phyloP scores from a whole-genome alignment of 148 eudicot genomes.

The Silene conica region DNA sequence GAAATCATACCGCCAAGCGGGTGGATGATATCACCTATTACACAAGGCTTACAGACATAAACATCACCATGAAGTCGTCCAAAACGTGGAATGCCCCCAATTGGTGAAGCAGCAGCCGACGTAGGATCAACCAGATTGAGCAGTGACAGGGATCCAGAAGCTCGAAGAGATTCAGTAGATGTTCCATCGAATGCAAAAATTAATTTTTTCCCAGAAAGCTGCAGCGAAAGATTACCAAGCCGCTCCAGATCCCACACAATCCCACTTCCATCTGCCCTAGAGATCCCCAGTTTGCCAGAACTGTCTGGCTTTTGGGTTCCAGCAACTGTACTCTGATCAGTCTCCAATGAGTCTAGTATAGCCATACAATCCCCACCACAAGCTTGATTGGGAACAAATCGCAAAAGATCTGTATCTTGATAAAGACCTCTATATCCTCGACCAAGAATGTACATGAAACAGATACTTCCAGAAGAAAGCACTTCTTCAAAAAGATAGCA shows the following conservation, averaged over 20 bases:
- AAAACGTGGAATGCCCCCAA: constrained; percentile 99
- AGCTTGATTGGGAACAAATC: constrained; percentile 95
- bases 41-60: constrained; percentile 80
- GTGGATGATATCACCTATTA: constrained; percentile 86
- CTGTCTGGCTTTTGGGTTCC: constrained; percentile 66
- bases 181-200: constrained; percentile 99
- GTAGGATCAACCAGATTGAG: constrained; percentile 95
- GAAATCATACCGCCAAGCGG: constrained; percentile 95
- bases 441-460: constrained; percentile 98
- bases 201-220: constrained; percentile 89
- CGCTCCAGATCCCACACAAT: constrained; percentile 97
- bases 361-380: constrained; percentile 99
- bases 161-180: constrained; percentile 69
- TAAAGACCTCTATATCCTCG: constrained; percentile 98
- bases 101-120: constrained; percentile 99
- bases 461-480: constrained; percentile 80
- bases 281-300: constrained; percentile 54
- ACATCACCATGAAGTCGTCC: constrained; percentile 95
- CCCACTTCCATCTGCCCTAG: constrained; percentile 86
- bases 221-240: constrained; percentile 84
- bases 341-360: constrained; percentile 91
- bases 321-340: constrained; percentile 58
- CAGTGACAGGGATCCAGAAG: constrained; percentile 83
- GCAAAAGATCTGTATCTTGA: constrained; percentile 86
- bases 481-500: constrained; percentile 99